phyloP scores from a whole-genome alignment of 2,329 filamentous ascomycete genomes.

The Pseudopithomyces chartarum region DNA sequence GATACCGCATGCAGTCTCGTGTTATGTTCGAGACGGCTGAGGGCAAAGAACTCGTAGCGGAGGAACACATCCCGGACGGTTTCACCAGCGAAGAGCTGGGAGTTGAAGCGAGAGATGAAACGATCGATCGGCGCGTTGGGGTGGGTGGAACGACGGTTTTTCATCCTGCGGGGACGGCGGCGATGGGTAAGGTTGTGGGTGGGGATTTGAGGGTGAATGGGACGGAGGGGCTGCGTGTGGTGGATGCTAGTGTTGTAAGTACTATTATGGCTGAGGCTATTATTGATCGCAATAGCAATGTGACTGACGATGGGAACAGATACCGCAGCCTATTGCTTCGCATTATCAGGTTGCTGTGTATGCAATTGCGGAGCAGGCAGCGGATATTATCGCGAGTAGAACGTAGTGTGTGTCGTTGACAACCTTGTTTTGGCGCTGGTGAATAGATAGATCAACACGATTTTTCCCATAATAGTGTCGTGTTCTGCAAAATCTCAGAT shows the following conservation, averaged over 20 bases:
- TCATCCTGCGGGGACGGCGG: slow-evolving; percentile 63
- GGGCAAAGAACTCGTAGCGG: slow-evolving; percentile 50
- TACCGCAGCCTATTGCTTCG: slow-evolving; percentile 27
- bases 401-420: background rate
- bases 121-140: slow-evolving; percentile 56
- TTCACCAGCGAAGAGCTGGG: background rate
- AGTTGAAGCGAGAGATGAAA: slow-evolving; percentile 54
- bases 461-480: too few relatives aligned
- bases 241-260: slow-evolving; percentile 34
- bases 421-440: too few relatives aligned
- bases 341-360: slow-evolving; percentile 31
- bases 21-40: slow-evolving; percentile 49
- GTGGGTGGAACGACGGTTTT: slow-evolving; percentile 52
- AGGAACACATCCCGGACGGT: slow-evolving; percentile 51
- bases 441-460: too few relatives aligned
- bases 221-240: slow-evolving; percentile 56
- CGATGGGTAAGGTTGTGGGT: slow-evolving; percentile 60
- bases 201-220: slow-evolving; percentile 56
- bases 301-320: slow-evolving; percentile 10
- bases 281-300: background rate
- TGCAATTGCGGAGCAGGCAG: slow-evolving; percentile 29
- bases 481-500: too few relatives aligned
- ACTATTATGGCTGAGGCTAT: background rate
- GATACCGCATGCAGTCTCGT: slow-evolving; percentile 51
- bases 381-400: slow-evolving; percentile 17